Base-by-base conservation (phyloP, 148 eudicot species). In the Vaccinium corymbosum region DNA sequence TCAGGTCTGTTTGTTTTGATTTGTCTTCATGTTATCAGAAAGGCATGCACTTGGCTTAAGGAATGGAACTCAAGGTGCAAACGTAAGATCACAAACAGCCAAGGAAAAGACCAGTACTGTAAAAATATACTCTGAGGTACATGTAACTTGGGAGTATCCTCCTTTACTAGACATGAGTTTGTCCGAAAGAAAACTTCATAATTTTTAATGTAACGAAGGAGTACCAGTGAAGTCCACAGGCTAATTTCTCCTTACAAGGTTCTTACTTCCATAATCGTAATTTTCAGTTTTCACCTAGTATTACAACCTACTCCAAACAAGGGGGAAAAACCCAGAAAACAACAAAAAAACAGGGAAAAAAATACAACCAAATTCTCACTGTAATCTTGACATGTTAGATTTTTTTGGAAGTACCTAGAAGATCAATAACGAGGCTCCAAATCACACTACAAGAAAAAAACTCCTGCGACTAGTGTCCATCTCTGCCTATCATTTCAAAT, bases 391-490 rank as follows among this genome's bases (percentile, higher is more conserved):
- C 46, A 42, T 42, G 6, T 42, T 3, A 72, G 9, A 46, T 53
- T 46, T n/a, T n/a, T 77, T 77, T 51, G 55, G 59, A 77, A 35
- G 17, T 4, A 22, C 74, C 15, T 13, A 62, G 42, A 81, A 81
- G 29, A 42, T 71, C 53, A 32, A 22, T 51, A 15, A 9, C 64
- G 4, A 68, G 29, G 32, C 57, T 46, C 22, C 35, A 62, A 76
- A 83, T 61, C 88, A 74, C 3, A 12, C 92, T 81, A 96, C 88
- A 96, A 87, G 93, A 96, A 96, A 88, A 88, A 96, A 96, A 74
- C 98, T 92, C 86, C 99, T 88, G 80, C 98, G 93, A 87, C 98
- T 96, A 8, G 98, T 94, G 85, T 93, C 98, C 99, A 96, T 94
- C 71, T 96, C 98, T 81, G 97, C 92, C 99, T 96, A 91, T 72